These are phyloP conservation scores for Graphiopsis chlorocephala DNA, from an alignment of 2,329 filamentous ascomycete genomes.

Conservation along the genomic window DNA sequence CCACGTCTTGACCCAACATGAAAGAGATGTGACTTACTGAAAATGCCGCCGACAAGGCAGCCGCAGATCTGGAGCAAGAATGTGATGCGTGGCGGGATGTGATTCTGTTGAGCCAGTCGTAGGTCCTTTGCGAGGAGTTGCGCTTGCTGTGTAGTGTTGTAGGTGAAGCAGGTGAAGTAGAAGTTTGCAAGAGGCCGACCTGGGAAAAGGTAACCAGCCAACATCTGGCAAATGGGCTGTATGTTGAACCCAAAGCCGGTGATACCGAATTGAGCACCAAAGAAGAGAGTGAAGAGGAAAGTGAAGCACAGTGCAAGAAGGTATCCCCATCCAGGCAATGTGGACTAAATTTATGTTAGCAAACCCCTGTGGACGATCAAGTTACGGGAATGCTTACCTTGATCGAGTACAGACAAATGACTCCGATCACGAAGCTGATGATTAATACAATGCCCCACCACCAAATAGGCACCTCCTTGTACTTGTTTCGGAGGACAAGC, in stretches of 20 bases:
- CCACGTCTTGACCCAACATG: background rate
- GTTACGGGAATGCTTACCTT: slow-evolving; percentile 9
- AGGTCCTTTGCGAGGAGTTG: slow-evolving; percentile 34
- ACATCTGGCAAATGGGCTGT: slow-evolving; percentile 45
- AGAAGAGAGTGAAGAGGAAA: slow-evolving; percentile 34
- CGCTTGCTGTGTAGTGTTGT: slow-evolving; percentile 33
- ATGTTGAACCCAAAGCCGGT: slow-evolving; percentile 41
- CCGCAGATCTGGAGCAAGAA: slow-evolving; percentile 46
- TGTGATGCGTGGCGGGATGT: slow-evolving; percentile 43
- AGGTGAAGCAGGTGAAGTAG: slow-evolving; percentile 27
- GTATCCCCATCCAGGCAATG: slow-evolving; percentile 31
- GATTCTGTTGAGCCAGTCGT: slow-evolving; percentile 38
- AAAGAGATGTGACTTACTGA: too few relatives aligned
- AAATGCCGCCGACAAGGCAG: slow-evolving; percentile 41
- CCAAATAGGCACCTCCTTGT: slow-evolving; percentile 32
- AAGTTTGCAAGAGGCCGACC: slow-evolving; percentile 37
- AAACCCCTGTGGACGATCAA: too few relatives aligned
- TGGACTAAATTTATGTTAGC: slow-evolving; percentile 10
- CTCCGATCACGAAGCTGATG: slow-evolving; percentile 24
- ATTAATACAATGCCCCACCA: slow-evolving; percentile 31
- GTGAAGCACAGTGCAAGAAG: slow-evolving; percentile 31
- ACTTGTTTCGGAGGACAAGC: slow-evolving; percentile 31
- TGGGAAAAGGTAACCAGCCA: slow-evolving; percentile 49
- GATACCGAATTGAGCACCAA: slow-evolving; percentile 29
- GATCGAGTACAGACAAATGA: slow-evolving; percentile 29